Conservation (phyloP, 2,329 filamentous ascomycete species). For the Botryotinia narcissicola region DNA sequence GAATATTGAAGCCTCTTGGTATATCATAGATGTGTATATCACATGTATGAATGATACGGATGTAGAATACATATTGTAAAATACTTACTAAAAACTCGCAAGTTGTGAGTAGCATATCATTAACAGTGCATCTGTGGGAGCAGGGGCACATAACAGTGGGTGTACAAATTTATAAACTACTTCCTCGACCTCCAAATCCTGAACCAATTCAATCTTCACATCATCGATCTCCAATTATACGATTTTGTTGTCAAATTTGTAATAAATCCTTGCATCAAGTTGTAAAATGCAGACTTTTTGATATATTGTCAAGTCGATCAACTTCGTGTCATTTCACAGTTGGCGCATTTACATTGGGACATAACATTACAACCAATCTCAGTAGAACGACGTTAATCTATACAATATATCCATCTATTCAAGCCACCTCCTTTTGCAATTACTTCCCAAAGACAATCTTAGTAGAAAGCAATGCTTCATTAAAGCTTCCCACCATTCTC, state of each 20-base stretch:
- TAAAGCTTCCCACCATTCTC: not conserved
- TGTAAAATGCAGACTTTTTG: not conserved
- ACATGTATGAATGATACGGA: constrained; percentile 21
- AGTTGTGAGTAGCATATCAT: not conserved
- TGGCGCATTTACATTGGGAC: not conserved
- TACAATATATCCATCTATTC: not conserved
- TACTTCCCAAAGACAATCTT: not conserved
- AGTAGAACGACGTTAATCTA: not conserved
- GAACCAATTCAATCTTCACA: not conserved
- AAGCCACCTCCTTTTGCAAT: not conserved
- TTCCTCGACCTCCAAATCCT: not conserved
- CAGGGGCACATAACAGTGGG: not conserved
- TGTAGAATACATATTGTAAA: constrained; percentile 22
- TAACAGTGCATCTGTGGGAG: constrained; percentile 9
- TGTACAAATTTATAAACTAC: not conserved
- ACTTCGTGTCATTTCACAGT: not conserved
- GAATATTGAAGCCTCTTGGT: constrained; percentile 41
- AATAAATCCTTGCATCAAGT: not conserved
- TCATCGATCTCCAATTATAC: not conserved
- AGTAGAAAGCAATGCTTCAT: not conserved
- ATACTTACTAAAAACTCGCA: not conserved
- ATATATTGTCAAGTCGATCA: not conserved
- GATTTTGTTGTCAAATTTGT: not conserved
- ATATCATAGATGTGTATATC: constrained; percentile 35
- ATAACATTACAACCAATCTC: not conserved